Base-by-base conservation (phyloP, 2,329 filamentous ascomycete species). In the Ploettnerulaceae sp. region DNA sequence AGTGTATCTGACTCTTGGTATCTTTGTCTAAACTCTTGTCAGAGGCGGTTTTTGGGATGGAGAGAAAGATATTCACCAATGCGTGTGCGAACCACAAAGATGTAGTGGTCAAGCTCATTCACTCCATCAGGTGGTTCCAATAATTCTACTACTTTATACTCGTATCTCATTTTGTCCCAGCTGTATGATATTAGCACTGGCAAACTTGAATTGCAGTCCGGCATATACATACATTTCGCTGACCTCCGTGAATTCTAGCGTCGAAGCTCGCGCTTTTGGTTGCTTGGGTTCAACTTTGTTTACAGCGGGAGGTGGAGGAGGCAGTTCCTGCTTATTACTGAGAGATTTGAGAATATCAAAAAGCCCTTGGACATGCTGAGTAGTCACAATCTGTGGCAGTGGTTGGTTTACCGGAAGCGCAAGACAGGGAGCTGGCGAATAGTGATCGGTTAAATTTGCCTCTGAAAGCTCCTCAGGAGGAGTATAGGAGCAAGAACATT, bases 131-230 rank as follows among this genome's bases (percentile, higher is more conserved):
- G 11, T 22, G 21, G 29, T 12, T n/a, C n/a, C n/a, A n/a, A n/a
- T n/a, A n/a, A n/a, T 33, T 60, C 54, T n/a, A 49, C 48, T 17
- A 59, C 53, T 52, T 58, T 63, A 45, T 60, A 61, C 53, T 57
- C 59, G 22, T 47, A 56, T 17, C 47, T 52, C 29, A 57, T 52
- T 43, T 58, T 54, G 48, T 63, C 54, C 55, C 50, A 63, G 14
- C 58, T 63, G 14, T 14, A 31, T 37, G 20, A 36, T 31, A n/a
- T 33, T 40, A 33, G 28, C 28, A 14, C 26, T 40, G 33, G 15
- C 26, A 25, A 25, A 22, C 2, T 31, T 32, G 9, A 17, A 26
- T 14, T 46, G 8, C 15, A 29, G 26, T 36, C n/a, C 20, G 20
- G 20, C 21, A 48, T 20, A 48, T 25, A 34, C 3, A 31, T 38